phyloP scores from a whole-genome alignment of 1,139 yeast genomes.

The Diutina sp. region DNA sequence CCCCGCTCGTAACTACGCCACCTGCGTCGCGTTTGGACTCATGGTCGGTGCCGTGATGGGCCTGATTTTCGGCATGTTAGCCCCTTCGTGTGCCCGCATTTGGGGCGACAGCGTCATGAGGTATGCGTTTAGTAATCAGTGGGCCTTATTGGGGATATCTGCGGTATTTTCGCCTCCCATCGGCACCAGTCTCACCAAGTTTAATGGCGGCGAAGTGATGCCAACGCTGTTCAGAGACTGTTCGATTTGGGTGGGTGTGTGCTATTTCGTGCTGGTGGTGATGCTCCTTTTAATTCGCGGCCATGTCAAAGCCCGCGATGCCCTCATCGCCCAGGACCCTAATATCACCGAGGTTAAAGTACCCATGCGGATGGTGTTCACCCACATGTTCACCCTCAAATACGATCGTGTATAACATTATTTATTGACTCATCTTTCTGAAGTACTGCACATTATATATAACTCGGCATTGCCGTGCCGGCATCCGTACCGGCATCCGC shows the following conservation, averaged over 20 bases:
- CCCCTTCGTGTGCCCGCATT: not conserved
- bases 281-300: not conserved
- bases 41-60: slow-evolving; percentile 41
- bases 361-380: not conserved
- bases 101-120: not conserved
- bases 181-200: not conserved
- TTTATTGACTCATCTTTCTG: too few relatives aligned
- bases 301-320: not conserved
- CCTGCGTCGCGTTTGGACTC: slow-evolving; percentile 33
- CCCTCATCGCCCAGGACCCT: not conserved
- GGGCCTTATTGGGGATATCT: not conserved
- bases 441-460: not conserved
- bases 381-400: not conserved
- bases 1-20: slow-evolving; percentile 42
- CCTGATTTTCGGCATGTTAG: slow-evolving; percentile 12
- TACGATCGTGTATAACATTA: not conserved
- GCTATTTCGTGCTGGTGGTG: not conserved
- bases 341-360: not conserved
- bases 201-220: not conserved
- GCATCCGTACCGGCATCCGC: not conserved
- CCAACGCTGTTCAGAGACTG: not conserved
- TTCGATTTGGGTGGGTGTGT: not conserved
- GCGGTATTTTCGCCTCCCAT: not conserved
- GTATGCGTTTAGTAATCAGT: not conserved
- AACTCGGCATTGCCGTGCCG: not conserved